phyloP scores from a whole-genome alignment of 2,329 filamentous ascomycete genomes.

The Cladosporium austrohemisphaericum region DNA sequence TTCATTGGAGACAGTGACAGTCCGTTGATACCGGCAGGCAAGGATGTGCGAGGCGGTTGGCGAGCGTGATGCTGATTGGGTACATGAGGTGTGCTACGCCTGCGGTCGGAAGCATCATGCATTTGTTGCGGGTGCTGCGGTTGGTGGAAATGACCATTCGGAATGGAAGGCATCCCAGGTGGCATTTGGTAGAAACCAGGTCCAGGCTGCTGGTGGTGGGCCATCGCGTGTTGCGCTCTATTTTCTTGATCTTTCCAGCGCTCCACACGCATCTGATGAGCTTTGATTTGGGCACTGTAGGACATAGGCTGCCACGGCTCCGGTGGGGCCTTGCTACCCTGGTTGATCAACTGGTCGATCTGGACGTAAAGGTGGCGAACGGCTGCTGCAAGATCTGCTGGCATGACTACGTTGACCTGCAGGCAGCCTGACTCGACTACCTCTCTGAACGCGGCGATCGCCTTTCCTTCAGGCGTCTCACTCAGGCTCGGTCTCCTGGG shows the following conservation, averaged over 20 bases:
- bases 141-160: background rate
- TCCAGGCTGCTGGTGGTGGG: slow-evolving; percentile 21
- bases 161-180: background rate
- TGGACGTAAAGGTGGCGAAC: slow-evolving; percentile 32
- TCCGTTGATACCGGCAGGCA: background rate
- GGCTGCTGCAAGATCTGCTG: slow-evolving; percentile 23
- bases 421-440: slow-evolving; percentile 31
- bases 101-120: background rate
- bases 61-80: background rate
- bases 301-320: slow-evolving; percentile 30
- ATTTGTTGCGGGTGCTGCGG: background rate
- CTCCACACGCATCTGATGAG: slow-evolving; percentile 24
- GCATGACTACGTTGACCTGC: slow-evolving; percentile 26
- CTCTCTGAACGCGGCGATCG: slow-evolving; percentile 30
- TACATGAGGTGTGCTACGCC: slow-evolving; percentile 6
- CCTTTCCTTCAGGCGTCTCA: slow-evolving; percentile 29
- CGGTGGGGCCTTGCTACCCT: slow-evolving; percentile 21
- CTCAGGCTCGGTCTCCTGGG: slow-evolving; percentile 11
- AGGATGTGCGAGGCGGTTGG: background rate
- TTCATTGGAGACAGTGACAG: background rate
- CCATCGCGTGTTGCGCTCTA: slow-evolving; percentile 22
- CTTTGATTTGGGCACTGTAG: slow-evolving; percentile 30
- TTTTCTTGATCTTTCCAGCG: slow-evolving; percentile 23
- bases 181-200: slow-evolving; percentile 22
- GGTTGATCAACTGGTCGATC: slow-evolving; percentile 34